Conservation (phyloP, 352 stramenopile species). For the Phytophthora citricola region DNA sequence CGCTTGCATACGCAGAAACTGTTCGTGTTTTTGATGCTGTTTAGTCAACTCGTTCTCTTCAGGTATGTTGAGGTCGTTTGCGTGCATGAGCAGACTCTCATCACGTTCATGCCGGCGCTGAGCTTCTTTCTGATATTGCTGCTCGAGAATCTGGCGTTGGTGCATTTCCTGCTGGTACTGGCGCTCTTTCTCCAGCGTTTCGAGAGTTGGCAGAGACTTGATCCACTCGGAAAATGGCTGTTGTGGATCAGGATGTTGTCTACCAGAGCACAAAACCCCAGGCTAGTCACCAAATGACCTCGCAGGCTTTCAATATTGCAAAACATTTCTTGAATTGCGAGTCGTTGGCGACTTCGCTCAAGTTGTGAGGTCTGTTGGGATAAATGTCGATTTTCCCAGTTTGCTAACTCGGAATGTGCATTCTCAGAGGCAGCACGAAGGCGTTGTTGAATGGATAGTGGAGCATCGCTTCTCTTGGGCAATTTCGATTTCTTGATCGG, state of each 20-base stretch:
- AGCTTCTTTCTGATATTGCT: slow-evolving; percentile 53
- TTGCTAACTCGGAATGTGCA: slow-evolving; percentile 18
- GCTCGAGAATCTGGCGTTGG: slow-evolving; percentile 50
- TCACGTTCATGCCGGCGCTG: slow-evolving; percentile 44
- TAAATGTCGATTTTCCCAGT: slow-evolving; percentile 2
- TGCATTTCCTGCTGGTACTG: slow-evolving; percentile 44
- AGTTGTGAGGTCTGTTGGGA: not conserved
- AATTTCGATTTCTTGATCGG: slow-evolving; percentile 10
- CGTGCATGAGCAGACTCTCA: slow-evolving; percentile 46
- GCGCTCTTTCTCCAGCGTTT: slow-evolving; percentile 50
- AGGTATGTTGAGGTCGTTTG: slow-evolving; percentile 50
- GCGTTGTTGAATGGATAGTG: slow-evolving; percentile 12
- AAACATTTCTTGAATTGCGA: slow-evolving; percentile 34
- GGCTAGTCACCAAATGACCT: slow-evolving; percentile 36
- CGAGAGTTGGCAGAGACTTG: slow-evolving; percentile 58
- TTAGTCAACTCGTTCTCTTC: slow-evolving; percentile 33
- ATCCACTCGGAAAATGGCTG: slow-evolving; percentile 64
- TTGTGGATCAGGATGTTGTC: slow-evolving; percentile 46
- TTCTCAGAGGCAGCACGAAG: slow-evolving; percentile 14
- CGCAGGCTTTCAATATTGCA: slow-evolving; percentile 41
- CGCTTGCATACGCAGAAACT: slow-evolving; percentile 35
- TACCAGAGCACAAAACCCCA: slow-evolving; percentile 47
- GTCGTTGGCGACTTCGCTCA: slow-evolving; percentile 27
- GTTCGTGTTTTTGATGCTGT: slow-evolving; percentile 43
- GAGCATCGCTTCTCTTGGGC: not conserved